These are phyloP conservation scores for Aspergillus nanangensis DNA, from an alignment of 495 filamentous ascomycete genomes.

Conservation along the genomic window DNA sequence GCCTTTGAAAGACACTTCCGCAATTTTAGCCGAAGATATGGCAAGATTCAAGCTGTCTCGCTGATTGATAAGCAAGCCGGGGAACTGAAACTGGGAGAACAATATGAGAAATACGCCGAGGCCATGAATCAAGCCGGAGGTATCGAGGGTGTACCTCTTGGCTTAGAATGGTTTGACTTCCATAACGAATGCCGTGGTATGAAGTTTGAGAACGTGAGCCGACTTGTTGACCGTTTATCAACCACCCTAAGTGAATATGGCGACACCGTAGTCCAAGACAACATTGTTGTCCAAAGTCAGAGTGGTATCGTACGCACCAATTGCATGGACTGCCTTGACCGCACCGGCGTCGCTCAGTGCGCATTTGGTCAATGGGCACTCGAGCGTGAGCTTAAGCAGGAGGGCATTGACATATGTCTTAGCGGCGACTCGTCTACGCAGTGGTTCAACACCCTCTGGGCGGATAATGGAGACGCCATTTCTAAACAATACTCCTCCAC, in stretches of 20 bases:
- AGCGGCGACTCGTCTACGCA: slow-evolving; percentile 66
- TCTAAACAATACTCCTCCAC: slow-evolving; percentile 76
- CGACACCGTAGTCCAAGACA: slow-evolving; percentile 54
- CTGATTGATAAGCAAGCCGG: slow-evolving; percentile 82
- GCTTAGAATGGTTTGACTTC: slow-evolving; percentile 96
- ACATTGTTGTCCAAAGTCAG: slow-evolving; percentile 52
- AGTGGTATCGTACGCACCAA: slow-evolving; percentile 80
- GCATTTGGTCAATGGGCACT: slow-evolving; percentile 75
- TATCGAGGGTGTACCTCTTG: slow-evolving; percentile 49
- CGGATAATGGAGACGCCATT: slow-evolving; percentile 75
- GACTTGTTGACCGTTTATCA: slow-evolving; percentile 66
- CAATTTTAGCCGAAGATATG: slow-evolving; percentile 61
- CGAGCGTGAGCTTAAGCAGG: slow-evolving; percentile 67
- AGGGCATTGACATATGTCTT: slow-evolving; percentile 65
- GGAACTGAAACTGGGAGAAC: slow-evolving; percentile 71
- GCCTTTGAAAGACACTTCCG: slow-evolving; percentile 80
- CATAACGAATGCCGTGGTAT: slow-evolving; percentile 86
- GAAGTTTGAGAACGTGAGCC: slow-evolving; percentile 90
- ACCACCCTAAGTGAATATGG: slow-evolving; percentile 59
- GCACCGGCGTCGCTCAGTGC: slow-evolving; percentile 90
- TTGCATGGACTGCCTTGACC: slow-evolving; percentile 96
- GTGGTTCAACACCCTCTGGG: slow-evolving; percentile 96
- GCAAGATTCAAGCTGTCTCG: slow-evolving; percentile 70
- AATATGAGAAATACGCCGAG: slow-evolving; percentile 63
- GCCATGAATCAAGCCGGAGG: slow-evolving; percentile 58